These are phyloP conservation scores for Saturnispora serradocipensis DNA, from an alignment of 805 yeast genomes.

Conservation along the genomic window DNA sequence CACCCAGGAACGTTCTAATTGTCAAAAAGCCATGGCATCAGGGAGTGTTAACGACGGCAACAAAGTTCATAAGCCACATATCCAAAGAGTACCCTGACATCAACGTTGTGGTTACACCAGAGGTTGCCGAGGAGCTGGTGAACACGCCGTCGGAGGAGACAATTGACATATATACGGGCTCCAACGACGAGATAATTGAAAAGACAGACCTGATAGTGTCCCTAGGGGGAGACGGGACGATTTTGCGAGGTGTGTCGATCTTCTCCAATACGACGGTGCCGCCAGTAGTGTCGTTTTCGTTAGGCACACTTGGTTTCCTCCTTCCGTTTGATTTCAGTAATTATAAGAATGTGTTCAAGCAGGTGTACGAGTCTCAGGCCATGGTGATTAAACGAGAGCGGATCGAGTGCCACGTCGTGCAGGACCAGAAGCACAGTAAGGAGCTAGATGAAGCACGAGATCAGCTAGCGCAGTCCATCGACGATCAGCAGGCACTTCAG, in stretches of 20 bases:
- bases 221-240: constrained; percentile 96
- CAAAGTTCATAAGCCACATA: constrained; percentile 52
- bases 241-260: constrained; percentile 70
- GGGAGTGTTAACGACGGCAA: constrained; percentile 56
- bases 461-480: constrained; percentile 2
- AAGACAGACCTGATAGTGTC: constrained; percentile 79
- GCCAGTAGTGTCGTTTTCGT: constrained; percentile 78
- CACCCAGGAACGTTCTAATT: constrained; percentile 64
- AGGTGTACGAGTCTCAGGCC: constrained; percentile 60
- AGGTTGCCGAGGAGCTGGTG: constrained; percentile 60
- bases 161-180: constrained; percentile 46
- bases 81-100: constrained; percentile 55
- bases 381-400: constrained; percentile 69
- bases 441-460: neutral
- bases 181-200: constrained; percentile 42
- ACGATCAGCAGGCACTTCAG: constrained; percentile 5
- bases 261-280: constrained; percentile 71
- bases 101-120: constrained; percentile 69
- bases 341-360: constrained; percentile 48
- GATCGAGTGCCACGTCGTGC: constrained; percentile 63
- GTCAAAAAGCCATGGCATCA: constrained; percentile 80
- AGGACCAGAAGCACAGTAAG: constrained; percentile 2
- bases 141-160: neutral
- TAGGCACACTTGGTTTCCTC: constrained; percentile 86
- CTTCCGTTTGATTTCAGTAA: constrained; percentile 75